Evolutionary conservation across 2,329 filamentous ascomycete species (phyloP), one percentile per base, ranked within the genome.

Genomic region (Fusarium sp.): DNA sequence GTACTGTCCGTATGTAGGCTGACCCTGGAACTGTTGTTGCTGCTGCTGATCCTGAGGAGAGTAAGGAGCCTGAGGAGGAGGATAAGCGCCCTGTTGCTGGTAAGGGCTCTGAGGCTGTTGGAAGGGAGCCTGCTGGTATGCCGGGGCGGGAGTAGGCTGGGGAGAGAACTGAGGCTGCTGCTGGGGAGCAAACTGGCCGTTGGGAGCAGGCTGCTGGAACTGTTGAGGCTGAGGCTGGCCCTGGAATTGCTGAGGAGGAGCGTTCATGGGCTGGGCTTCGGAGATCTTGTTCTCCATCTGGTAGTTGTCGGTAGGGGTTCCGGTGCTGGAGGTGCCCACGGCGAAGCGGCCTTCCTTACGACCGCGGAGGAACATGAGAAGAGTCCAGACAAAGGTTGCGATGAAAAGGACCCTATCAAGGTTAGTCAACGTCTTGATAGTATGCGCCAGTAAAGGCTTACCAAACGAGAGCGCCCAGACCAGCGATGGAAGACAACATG

Each of bases 401-500:
- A 84, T 80, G 68, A 84, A 86, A 10, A 85, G 77, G 23, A 86
- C 64, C 80, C 84, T 85, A 4, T 0, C 2, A 48, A 41, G 3
- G 57, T 72, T 56, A 78, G 72, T 37, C 30, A 68, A 27, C 18
- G 2, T 23, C 8, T 18, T 6, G 0, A 14, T 4, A 34, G 2
- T 20, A n/a, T 4, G 3, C 5, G 7, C 18, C 5, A 2, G 18
- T 0, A 25, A 23, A 9, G 1, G 78, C 83, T 77, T 72, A 85
- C 84, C 85, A 84, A 64, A 84, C 73, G 5, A 88, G 66, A 18
- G 86, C 86, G 25, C 84, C 85, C 2, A 88, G 56, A 10, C 84
- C 85, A 2, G 86, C 86, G 9, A 85, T 79, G 8, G 82, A 84
- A 16, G 83, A 80, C 61, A 87, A 76, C 65, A 83, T 75, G 20